phyloP scores from a whole-genome alignment of 768 basidiomycete species.

The Suillus brevipes region DNA sequence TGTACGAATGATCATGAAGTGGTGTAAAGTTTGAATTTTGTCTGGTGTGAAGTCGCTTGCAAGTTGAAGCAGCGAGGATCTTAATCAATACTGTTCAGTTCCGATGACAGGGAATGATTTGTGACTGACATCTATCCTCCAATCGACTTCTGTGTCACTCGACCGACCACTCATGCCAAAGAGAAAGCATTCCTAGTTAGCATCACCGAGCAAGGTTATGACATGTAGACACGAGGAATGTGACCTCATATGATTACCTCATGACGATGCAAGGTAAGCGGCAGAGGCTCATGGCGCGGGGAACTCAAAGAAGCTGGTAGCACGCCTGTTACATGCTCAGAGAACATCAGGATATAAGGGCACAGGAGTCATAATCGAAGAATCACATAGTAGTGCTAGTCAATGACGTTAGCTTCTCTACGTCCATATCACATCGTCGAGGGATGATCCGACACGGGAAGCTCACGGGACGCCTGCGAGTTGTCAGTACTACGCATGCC shows the following conservation, averaged over 20 bases:
- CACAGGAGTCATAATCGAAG: not conserved
- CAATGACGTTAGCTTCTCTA: constrained; percentile 9
- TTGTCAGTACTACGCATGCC: not conserved
- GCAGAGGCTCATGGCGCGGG: not conserved
- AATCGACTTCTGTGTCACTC: too few relatives aligned
- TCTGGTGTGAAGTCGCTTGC: not conserved
- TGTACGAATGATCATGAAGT: not conserved
- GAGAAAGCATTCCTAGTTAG: not conserved
- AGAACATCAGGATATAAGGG: not conserved
- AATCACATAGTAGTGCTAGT: constrained; percentile 1
- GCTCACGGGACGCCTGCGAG: constrained; percentile 21
- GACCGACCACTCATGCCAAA: too few relatives aligned
- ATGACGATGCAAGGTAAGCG: not conserved
- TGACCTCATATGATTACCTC: not conserved
- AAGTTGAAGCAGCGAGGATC: not conserved
- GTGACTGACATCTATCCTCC: not conserved
- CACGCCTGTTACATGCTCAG: not conserved
- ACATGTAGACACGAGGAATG: not conserved
- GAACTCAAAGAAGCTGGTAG: not conserved
- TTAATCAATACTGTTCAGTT: not conserved
- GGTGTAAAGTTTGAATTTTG: not conserved
- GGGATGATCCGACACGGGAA: constrained; percentile 26
- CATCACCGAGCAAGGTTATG: not conserved
- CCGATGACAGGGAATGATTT: not conserved
- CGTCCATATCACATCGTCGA: constrained; percentile 9